Evolutionary conservation across 2,329 filamentous ascomycete species (phyloP), one percentile per base, ranked within the genome.

Genomic region (Apiospora aurea): DNA sequence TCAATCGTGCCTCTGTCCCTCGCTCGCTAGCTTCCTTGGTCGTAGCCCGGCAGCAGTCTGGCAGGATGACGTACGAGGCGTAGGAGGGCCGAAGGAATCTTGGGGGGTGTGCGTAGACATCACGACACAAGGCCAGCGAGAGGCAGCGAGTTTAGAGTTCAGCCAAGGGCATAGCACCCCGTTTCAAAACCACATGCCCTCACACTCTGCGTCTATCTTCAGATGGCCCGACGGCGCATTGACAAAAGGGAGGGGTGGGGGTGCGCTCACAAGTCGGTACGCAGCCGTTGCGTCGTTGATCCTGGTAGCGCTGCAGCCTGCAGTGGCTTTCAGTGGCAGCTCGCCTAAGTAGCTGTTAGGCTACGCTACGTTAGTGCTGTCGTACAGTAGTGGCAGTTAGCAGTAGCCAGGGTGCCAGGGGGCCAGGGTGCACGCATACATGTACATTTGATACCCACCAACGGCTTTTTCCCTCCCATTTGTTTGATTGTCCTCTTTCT

Each of bases 171-270:
- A 64, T 64, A 64, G 57, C 57, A 64, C 57, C 29, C 21, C 29
- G 57, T 64, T 64, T 64, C 57, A 64, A 64, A 61, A 64, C 57
- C 57, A 64, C 57, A 41, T n/a, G 57, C 34, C 57, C 57, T 64
- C 57, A 41, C 34, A 21, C 29, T 38, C 34, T 38, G 16, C 18
- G 11, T 11, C 18, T 64, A 64, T 64, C 53, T 64, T 41, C 57
- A 41, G 57, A 64, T 64, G 34, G 16, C 21, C 53, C 53, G 53
- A 61, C 53, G 53, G 57, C 34, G 57, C 57, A 64, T 64, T 64
- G 57, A 64, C 57, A 10, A 64, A 14, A 41, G 34, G 34, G 34
- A 41, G 57, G 57, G 18, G 57, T 41, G 57, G 26, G 51, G 51
- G 51, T 38, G 53, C 14, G 29, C 29, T 38, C 57, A 2, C 34